Evolutionary conservation across 2,329 filamentous ascomycete species (phyloP), one percentile per base, ranked within the genome.

Genomic region (Alternaria panax): DNA sequence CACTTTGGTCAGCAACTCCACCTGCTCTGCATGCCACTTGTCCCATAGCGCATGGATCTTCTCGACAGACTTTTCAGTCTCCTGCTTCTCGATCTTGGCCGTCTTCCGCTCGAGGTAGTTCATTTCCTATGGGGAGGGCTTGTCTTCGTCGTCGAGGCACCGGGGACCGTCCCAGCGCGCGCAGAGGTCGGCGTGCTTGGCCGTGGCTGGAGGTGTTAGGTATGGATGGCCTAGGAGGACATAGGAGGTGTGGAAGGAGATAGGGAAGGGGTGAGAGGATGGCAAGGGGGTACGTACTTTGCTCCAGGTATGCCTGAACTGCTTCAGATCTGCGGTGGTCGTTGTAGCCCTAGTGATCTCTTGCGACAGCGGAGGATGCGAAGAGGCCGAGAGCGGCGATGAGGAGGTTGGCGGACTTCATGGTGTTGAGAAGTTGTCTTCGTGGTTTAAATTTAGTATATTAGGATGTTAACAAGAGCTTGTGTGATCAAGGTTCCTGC

Each of bases 131-230:
- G 38, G 38, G 1, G 38, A 41, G 1, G 45, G 45, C 18, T 34
- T 34, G 22, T 36, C 45, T 5, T 48, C 45, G 45, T 48, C 45
- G 20, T 48, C 45, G 5, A 48, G 28, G 20, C 45, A 48, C 14
- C 45, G 45, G 20, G 45, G 20, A 1, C 28, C 45, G 30, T 48
- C 45, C 45, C 45, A 48, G 16, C 30, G 45, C 4, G 14, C 18
- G 30, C 45, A 48, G 0, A 48, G 30, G 14, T 18, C 7, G 16
- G 24, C 24, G 8, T 18, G 28, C 14, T 34, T 34, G 16, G 6
- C 8, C 18, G 14, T 25, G 45, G 3, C 32, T 48, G 30, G 32
- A 7, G 20, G 6, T 41, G 38, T 41, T 24, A 24, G 38, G 2
- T 14, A 2, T 2, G 20, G 6, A 14, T 8, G 11, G 11, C 2